A percentile compares a stretch with the other conserved stretches of the same genome.
Evolutionary conservation across 1,139 yeast genomes (phyloP).

Genomic region (Geotrichum histeridarum): DNA sequence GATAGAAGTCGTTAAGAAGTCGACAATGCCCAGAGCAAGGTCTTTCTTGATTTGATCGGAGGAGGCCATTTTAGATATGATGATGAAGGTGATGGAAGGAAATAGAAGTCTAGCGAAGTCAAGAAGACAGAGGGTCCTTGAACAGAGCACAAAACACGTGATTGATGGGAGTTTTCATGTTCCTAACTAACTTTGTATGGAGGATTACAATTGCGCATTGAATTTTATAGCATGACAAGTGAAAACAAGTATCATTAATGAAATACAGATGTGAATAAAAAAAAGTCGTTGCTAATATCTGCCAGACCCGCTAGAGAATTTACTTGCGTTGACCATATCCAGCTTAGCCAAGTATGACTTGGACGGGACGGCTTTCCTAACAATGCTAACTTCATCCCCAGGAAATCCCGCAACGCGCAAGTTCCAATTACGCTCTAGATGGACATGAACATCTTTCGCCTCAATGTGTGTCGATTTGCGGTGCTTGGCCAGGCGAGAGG

Average conservation of each 20-base stretch:
- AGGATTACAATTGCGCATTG: too few relatives aligned
- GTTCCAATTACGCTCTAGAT: slow-evolving; percentile 92
- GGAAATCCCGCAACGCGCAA: slow-evolving; percentile 83
- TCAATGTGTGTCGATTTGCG: slow-evolving; percentile 86
- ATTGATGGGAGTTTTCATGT: not conserved
- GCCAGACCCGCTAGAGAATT: slow-evolving; percentile 34
- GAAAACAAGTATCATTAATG: not conserved
- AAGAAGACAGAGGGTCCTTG: not conserved
- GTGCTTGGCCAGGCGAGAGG: slow-evolving; percentile 91
- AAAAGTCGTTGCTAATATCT: not conserved
- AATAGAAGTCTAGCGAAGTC: not conserved
- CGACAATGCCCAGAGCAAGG: slow-evolving; percentile 69
- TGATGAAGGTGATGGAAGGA: not conserved
- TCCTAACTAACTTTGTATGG: not conserved
- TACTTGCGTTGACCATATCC: slow-evolving; percentile 51
- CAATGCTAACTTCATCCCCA: slow-evolving; percentile 82
- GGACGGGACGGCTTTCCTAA: slow-evolving; percentile 77
- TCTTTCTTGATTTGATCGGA: slow-evolving; percentile 45
- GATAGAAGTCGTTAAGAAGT: slow-evolving; percentile 60
- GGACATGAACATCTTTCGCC: slow-evolving; percentile 83
- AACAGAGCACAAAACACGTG: not conserved
- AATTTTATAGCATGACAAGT: not conserved
- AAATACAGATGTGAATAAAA: not conserved
- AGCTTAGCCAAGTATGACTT: slow-evolving; percentile 64
- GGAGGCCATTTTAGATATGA: slow-evolving; percentile 10